Conservation (phyloP, 495 filamentous ascomycete genomes). For the Penicillium cosmopolitanum region DNA sequence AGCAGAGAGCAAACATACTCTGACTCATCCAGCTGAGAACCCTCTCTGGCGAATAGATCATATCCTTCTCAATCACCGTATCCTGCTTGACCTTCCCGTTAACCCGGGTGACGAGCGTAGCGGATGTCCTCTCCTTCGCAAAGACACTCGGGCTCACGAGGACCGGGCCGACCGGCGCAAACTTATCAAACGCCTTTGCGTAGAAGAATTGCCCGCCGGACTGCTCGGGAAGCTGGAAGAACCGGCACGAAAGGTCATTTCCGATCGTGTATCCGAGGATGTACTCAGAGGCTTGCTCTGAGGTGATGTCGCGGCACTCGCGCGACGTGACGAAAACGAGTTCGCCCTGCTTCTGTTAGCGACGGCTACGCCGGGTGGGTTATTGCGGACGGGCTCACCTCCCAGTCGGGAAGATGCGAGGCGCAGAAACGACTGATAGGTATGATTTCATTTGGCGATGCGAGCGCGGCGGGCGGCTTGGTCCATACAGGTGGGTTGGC, state of each 20-base stretch:
- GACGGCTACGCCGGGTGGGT: background rate
- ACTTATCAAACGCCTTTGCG: constrained; percentile 52
- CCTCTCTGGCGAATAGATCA: constrained; percentile 16
- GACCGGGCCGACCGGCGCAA: constrained; percentile 48
- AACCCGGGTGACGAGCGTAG: constrained; percentile 34
- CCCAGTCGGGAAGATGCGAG: constrained; percentile 39
- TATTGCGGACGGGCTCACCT: constrained; percentile 20
- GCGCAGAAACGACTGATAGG: constrained; percentile 41
- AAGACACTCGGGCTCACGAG: constrained; percentile 35
- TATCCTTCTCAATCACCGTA: constrained; percentile 24
- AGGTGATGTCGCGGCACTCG: constrained; percentile 37
- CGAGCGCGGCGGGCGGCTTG: constrained; percentile 42
- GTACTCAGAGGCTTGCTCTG: constrained; percentile 34
- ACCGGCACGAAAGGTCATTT: constrained; percentile 50
- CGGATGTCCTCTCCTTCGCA: constrained; percentile 23
- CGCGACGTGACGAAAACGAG: constrained; percentile 41
- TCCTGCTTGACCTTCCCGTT: constrained; percentile 45
- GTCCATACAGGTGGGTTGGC: constrained; percentile 44
- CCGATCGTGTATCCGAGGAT: constrained; percentile 52
- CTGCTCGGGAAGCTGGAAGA: constrained; percentile 41
- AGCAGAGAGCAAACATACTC: constrained; percentile 14
- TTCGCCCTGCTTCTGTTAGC: constrained; percentile 28
- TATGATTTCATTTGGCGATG: constrained; percentile 38
- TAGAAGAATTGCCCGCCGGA: constrained; percentile 47
- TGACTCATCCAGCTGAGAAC: constrained; percentile 27